Evolutionary conservation across 805 yeast species (phyloP), one percentile per base, ranked within the genome.

Genomic region (Candida ulmi): DNA sequence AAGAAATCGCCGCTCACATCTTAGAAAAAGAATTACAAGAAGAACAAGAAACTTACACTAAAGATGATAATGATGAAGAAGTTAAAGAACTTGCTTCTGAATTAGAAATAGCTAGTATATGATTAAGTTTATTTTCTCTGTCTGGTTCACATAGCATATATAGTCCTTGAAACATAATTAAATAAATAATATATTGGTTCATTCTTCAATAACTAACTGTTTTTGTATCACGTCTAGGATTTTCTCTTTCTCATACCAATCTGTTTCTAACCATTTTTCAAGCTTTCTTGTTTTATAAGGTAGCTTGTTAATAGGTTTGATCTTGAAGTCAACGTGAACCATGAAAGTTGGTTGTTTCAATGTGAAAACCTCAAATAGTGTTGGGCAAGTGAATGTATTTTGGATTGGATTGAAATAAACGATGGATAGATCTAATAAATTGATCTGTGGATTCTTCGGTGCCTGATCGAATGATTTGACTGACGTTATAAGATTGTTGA

Each of bases 231-330:
- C 60, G 4, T 61, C 61, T 21, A 78, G 63, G 36, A 68, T 44
- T 39, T 55, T 65, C 53, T 88, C 96, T 54, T 86, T 87, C 29
- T 72, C 76, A 8, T 61, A 59, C 96, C 96, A 88, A 26, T 67
- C 63, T 30, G 64, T 64, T 55, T 88, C 96, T 8, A 88, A 60
- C 85, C 93, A 88, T 56, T 74, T 77, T 46, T 85, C 88, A 29
- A 83, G 47, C 46, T 74, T 76, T 35, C 68, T 62, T 21, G 78
- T 65, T 46, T 74, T 82, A 8, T 54, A 37, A 0, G 84, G 80
- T 11, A 83, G 58, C 38, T 78, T 61, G 12, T 65, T 50, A 15
- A 76, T 52, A 16, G 74, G 48, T 44, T 69, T 53, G 24, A 45
- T 19, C 27, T 44, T 52, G 33, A 55, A 40, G 40, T 49, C 57